phyloP scores from a whole-genome alignment of 345 rosid genomes.

The Eucalyptus cloeziana region DNA sequence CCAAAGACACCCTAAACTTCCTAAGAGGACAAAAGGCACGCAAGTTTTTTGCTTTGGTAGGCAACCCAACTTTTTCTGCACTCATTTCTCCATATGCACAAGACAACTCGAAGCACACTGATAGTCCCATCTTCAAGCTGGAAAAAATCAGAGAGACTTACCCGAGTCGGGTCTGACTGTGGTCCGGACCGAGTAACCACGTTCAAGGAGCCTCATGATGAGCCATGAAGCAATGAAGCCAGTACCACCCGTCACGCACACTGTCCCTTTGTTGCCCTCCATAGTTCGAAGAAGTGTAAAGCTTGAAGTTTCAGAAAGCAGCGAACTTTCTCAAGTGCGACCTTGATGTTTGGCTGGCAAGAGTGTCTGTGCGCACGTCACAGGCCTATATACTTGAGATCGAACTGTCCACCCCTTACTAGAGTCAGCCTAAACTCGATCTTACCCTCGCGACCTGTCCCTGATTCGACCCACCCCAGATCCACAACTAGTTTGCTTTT shows the following conservation, averaged over 20 bases:
- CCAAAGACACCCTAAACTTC: neutral
- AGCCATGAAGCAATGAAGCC: conserved; percentile 95
- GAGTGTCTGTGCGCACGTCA: neutral
- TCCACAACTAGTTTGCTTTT: neutral
- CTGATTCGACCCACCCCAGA: neutral
- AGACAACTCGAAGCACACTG: neutral
- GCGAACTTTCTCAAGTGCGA: neutral
- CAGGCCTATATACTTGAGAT: too few species aligned
- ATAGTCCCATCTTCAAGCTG: neutral
- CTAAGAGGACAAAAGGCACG: neutral
- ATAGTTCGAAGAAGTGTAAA: neutral
- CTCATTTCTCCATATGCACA: neutral
- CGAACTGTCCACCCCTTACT: neutral
- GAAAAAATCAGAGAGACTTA: neutral
- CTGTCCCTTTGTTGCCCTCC: neutral
- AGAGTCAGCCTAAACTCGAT: neutral
- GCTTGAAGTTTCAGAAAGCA: neutral
- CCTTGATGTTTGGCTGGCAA: neutral
- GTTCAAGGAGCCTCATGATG: conserved; percentile 68
- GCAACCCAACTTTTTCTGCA: neutral
- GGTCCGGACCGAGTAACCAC: conserved; percentile 61
- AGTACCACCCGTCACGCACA: conserved; percentile 84
- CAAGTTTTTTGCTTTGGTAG: neutral
- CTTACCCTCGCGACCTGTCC: neutral
- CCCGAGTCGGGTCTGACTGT: conserved; percentile 69